phyloP scores from a whole-genome alignment of 1,284 basidiomycete genomes.

The Ceratobasidium sp. region DNA sequence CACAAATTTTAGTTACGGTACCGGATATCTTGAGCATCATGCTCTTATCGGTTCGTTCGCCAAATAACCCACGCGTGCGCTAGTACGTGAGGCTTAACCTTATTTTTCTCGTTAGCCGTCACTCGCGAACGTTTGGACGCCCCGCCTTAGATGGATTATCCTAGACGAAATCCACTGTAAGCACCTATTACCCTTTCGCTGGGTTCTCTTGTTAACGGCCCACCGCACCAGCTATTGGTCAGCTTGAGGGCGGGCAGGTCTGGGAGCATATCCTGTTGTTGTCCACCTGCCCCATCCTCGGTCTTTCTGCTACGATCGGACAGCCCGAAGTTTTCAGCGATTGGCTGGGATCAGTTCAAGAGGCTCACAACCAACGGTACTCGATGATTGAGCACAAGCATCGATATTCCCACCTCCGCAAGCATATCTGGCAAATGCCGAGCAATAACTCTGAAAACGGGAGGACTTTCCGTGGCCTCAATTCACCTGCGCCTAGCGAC shows the following conservation, averaged over 20 bases:
- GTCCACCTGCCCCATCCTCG: constrained; percentile 71
- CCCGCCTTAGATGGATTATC: constrained; percentile 69
- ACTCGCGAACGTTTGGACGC: constrained; percentile 65
- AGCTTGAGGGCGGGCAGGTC: constrained; percentile 68
- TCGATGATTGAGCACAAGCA: constrained; percentile 66
- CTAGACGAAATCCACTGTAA: constrained; percentile 69
- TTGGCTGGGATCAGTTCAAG: constrained; percentile 69
- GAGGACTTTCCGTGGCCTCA: background rate
- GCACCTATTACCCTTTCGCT: background rate
- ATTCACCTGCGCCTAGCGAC: background rate
- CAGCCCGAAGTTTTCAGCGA: constrained; percentile 66
- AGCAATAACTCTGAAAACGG: background rate
- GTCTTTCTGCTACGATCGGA: constrained; percentile 73
- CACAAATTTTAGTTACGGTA: constrained; percentile 74
- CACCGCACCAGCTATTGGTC: constrained; percentile 60
- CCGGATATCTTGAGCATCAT: constrained; percentile 72
- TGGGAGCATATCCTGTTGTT: constrained; percentile 74
- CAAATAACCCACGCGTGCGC: background rate
- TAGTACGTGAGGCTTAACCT: background rate
- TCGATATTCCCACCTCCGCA: constrained; percentile 74
- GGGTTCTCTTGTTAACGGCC: background rate
- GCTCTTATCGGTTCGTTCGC: constrained; percentile 58
- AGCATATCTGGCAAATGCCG: constrained; percentile 59
- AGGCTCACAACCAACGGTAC: constrained; percentile 63
- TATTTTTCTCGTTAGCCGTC: constrained; percentile 54